phyloP scores from a whole-genome alignment of 768 basidiomycete species.

The Chiua virens region DNA sequence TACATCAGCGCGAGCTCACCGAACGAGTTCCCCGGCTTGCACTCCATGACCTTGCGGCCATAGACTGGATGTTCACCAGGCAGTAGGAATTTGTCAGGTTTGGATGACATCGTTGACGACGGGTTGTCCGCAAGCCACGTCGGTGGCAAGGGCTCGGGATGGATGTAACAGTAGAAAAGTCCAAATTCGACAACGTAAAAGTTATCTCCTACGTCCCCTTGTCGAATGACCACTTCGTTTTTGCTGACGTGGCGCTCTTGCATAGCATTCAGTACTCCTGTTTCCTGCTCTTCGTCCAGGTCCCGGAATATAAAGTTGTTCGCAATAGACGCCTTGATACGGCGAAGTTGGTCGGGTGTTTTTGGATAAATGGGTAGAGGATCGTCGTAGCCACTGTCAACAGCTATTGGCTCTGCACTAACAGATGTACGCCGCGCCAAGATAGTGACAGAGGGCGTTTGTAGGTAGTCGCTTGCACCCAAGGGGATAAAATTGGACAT shows the following conservation, averaged over 20 bases:
- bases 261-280: constrained; percentile 93
- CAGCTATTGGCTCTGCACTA: constrained; percentile 92
- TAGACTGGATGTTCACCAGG: constrained; percentile 67
- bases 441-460: constrained; percentile 71
- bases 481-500: constrained; percentile 40
- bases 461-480: constrained; percentile 64
- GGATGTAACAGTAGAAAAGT: constrained; percentile 78
- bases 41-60: constrained; percentile 83
- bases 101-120: constrained; percentile 35
- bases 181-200: constrained; percentile 98
- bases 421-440: constrained; percentile 93
- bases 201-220: constrained; percentile 95
- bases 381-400: constrained; percentile 65
- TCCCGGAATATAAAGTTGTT: constrained; percentile 95
- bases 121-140: constrained; percentile 51
- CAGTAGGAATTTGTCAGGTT: constrained; percentile 57
- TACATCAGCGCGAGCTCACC: constrained; percentile 99
- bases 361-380: constrained; percentile 78
- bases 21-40: constrained; percentile 82
- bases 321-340: constrained; percentile 85
- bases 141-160: constrained; percentile 62
- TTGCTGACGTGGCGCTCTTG: constrained; percentile 71
- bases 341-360: constrained; percentile 75
- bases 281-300: constrained; percentile 94
- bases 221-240: constrained; percentile 90